These are phyloP conservation scores for Cladosporium sphaerospermum DNA, from an alignment of 2,329 filamentous ascomycete species.

Conservation along the genomic window DNA sequence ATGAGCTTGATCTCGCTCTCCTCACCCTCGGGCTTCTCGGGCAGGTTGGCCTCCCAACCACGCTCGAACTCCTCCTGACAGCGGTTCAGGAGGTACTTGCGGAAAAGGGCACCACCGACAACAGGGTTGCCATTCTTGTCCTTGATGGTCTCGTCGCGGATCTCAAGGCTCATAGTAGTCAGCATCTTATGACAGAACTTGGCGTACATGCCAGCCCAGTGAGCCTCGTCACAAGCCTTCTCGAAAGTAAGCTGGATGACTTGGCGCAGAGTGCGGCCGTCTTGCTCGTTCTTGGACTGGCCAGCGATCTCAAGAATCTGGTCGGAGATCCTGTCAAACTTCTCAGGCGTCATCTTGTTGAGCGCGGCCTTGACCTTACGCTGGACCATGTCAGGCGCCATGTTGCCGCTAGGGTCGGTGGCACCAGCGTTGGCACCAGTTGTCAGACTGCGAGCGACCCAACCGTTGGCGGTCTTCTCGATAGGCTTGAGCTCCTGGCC, in stretches of 20 bases:
- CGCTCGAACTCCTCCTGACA: constrained; percentile 99
- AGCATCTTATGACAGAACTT: constrained; percentile 98
- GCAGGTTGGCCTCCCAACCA: constrained; percentile 88
- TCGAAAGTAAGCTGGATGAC: constrained; percentile 99
- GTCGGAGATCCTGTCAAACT: constrained; percentile 91
- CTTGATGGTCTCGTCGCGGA: constrained; percentile 89
- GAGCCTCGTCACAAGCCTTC: constrained; percentile 96
- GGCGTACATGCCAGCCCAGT: constrained; percentile 98
- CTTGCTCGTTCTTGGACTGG: constrained; percentile 91
- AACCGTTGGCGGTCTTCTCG: constrained; percentile 64
- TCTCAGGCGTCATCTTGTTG: constrained; percentile 99
- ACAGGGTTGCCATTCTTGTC: constrained; percentile 87
- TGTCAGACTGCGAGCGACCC: constrained; percentile 76
- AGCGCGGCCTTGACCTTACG: constrained; percentile 96
- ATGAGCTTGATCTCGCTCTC: constrained; percentile 71
- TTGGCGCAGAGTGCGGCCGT: constrained; percentile 90
- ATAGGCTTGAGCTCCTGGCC: constrained; percentile 78
- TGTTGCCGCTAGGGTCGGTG: constrained; percentile 46
- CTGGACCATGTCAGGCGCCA: constrained; percentile 91
- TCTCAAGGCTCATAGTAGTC: constrained; percentile 87
- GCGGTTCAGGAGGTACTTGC: constrained; percentile 96
- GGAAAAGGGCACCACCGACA: constrained; percentile 87
- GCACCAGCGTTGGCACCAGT: constrained; percentile 39
- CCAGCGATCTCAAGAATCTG: constrained; percentile 88
- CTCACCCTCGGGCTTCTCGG: constrained; percentile 67